A percentile compares a stretch with the other conserved stretches of the same genome.
Conservation (phyloP, 306 rosid genomes). For the Datisca glomerata region DNA sequence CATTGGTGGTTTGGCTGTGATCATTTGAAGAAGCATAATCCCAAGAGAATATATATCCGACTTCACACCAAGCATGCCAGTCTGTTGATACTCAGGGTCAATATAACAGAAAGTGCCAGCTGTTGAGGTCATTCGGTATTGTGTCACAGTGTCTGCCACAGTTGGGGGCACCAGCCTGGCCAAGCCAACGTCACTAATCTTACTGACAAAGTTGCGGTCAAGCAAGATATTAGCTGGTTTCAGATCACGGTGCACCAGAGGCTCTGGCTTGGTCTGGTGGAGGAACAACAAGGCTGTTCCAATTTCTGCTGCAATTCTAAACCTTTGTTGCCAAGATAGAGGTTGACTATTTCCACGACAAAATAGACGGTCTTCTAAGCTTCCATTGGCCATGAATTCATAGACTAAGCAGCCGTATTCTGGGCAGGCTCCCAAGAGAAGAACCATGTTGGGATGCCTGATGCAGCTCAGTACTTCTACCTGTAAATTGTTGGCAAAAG, state of each 20-base stretch:
- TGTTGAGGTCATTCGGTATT: constrained; percentile 73
- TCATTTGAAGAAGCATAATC: constrained; percentile 59
- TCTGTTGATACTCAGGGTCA: constrained; percentile 94
- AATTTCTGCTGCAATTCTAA: constrained; percentile 77
- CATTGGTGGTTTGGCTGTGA: constrained; percentile 82
- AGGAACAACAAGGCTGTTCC: constrained; percentile 81
- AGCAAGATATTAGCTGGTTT: constrained; percentile 85
- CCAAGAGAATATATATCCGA: constrained; percentile 92
- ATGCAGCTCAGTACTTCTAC: constrained; percentile 86
- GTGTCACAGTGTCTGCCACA: constrained; percentile 55
- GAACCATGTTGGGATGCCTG: constrained; percentile 97
- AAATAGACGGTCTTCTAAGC: constrained; percentile 72
- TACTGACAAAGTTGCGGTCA: constrained; percentile 65
- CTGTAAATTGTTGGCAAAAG: too few species aligned
- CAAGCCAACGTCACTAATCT: constrained; percentile 85
- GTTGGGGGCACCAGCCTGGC: constrained; percentile 85
- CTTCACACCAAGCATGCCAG: constrained; percentile 92
- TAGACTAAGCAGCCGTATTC: constrained; percentile 91
- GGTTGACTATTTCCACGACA: constrained; percentile 37
- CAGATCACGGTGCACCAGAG: constrained; percentile 90
- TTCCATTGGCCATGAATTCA: constrained; percentile 84
- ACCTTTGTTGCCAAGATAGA: constrained; percentile 78
- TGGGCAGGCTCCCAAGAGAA: constrained; percentile 94
- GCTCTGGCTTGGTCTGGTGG: constrained; percentile 94
- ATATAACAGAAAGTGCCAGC: constrained; percentile 97